A percentile compares a stretch with the other conserved stretches of the same genome.
Evolutionary conservation across 345 rosid species (phyloP).

Genomic region (Sisymbrium altissimum): DNA sequence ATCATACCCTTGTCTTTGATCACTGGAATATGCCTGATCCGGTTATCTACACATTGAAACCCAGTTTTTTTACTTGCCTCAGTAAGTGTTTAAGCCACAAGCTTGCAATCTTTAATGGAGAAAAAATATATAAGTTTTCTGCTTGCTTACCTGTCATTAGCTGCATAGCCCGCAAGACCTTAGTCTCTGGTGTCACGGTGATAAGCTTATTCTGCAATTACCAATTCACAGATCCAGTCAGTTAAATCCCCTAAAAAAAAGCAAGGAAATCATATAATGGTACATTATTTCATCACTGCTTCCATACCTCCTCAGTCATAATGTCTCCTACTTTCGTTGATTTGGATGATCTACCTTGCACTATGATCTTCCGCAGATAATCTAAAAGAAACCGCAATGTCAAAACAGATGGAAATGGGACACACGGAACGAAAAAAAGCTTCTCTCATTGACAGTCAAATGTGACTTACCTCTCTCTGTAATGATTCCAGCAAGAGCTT

Average conservation of each 20-base stretch:
- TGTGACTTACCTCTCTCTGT: conserved; percentile 78
- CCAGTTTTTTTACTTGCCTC: background rate
- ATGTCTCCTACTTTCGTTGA: conserved; percentile 98
- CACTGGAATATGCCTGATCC: conserved; percentile 97
- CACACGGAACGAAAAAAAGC: background rate
- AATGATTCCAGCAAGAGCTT: conserved; percentile 90
- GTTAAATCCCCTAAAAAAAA: background rate
- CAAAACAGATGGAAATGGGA: background rate
- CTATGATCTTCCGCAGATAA: conserved; percentile 91
- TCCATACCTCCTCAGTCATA: conserved; percentile 94
- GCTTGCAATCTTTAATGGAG: background rate
- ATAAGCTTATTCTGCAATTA: conserved; percentile 77
- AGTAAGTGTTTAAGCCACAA: background rate
- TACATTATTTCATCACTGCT: background rate
- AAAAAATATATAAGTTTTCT: background rate
- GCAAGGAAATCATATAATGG: background rate
- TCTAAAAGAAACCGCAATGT: conserved; percentile 36
- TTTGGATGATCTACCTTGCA: conserved; percentile 98
- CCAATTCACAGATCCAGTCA: background rate
- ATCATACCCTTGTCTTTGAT: conserved; percentile 72
- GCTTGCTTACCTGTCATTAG: conserved; percentile 78
- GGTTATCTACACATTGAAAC: conserved; percentile 54
- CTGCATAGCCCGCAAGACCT: conserved; percentile 96
- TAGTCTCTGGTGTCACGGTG: conserved; percentile 87
- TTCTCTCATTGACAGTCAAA: background rate